Evolutionary conservation across 805 yeast genomes (phyloP), one percentile per base, ranked within the genome.

Genomic region (Candida alai): DNA sequence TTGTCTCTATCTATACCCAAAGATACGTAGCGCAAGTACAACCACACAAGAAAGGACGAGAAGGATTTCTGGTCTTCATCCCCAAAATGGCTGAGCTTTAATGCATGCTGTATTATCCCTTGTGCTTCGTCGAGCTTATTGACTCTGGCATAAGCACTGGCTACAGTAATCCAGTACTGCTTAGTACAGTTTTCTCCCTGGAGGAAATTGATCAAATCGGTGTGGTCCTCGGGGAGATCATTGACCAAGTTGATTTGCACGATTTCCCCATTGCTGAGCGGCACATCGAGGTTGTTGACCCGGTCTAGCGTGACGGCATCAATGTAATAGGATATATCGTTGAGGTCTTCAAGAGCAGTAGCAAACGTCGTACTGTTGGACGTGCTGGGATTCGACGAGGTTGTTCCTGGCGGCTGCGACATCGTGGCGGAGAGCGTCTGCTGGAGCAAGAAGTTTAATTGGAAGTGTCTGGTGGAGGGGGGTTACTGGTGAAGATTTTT

Each of bases 201-300:
- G 42, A 93, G 65, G 42, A 90, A 73, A 18, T 76, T 74, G 44
- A 84, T 78, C 42, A 93, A 69, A 51, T 93, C 97, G 28, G 77
- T 71, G 4, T 96, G 85, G 55, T 90, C 96, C 15, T 85, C 95
- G 4, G 96, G 95, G 37, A 88, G 68, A 51, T 90, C 97, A 15
- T 37, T 34, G 34, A 74, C 74, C 40, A 84, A 70, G 50, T 88
- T 90, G 46, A 93, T 76, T 34, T 86, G 82, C 43, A 90, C 96
- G 41, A 86, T 84, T 60, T 88, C 95, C 3, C 71, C 70, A 14
- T 24, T 36, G 38, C 80, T 51, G 36, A 87, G 65, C 27, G 95
- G 96, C 50, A 90, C 82, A 56, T 78, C 84, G 45, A 77, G 49
- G 24, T 49, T 58, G 19, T 47, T 52, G 26, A 50, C 35, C 12